These are phyloP conservation scores for Akebia trifoliata DNA, from an alignment of 164 flowering plant genomes.

Conservation along the genomic window DNA sequence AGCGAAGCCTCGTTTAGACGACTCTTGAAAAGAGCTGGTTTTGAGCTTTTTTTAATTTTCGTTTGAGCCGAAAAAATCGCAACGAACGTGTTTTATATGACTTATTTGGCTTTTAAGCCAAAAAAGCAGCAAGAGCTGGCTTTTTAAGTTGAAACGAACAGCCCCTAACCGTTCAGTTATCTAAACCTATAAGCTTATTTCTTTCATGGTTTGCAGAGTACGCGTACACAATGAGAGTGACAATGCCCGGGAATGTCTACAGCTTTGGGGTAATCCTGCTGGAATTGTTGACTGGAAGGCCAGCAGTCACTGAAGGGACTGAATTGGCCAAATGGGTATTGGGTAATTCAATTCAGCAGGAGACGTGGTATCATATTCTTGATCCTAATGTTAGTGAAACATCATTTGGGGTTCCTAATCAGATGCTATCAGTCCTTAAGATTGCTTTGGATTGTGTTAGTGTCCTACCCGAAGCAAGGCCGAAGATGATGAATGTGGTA, in stretches of 20 bases:
- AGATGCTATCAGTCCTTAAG: slow-evolving; percentile 63
- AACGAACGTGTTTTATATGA: too few relatives aligned
- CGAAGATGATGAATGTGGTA: slow-evolving; percentile 57
- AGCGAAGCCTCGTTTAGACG: too few relatives aligned
- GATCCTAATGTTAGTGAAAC: slow-evolving; percentile 42
- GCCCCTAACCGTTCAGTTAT: too few relatives aligned
- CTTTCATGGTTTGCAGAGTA: slow-evolving; percentile 45
- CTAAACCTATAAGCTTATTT: background rate
- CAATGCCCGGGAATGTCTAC: slow-evolving; percentile 70
- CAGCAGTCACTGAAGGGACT: slow-evolving; percentile 55
- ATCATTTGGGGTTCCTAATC: slow-evolving; percentile 39
- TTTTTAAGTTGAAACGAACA: too few relatives aligned
- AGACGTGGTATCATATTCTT: slow-evolving; percentile 47
- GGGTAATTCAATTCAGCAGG: slow-evolving; percentile 34
- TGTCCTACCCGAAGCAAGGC: slow-evolving; percentile 57
- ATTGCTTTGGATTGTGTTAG: slow-evolving; percentile 61
- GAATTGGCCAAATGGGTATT: slow-evolving; percentile 61
- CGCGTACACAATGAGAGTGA: slow-evolving; percentile 82
- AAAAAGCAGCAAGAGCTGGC: too few relatives aligned
- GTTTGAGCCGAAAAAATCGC: too few relatives aligned
- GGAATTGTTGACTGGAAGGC: slow-evolving; percentile 63
- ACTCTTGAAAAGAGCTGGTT: too few relatives aligned
- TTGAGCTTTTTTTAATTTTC: too few relatives aligned
- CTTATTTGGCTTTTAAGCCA: too few relatives aligned
- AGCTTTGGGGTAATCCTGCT: slow-evolving; percentile 73